Percentiles rank a stretch among this genome's conserved stretches.
phyloP scores from a whole-genome alignment of 306 rosid species.

The Arachis hypogaea region DNA sequence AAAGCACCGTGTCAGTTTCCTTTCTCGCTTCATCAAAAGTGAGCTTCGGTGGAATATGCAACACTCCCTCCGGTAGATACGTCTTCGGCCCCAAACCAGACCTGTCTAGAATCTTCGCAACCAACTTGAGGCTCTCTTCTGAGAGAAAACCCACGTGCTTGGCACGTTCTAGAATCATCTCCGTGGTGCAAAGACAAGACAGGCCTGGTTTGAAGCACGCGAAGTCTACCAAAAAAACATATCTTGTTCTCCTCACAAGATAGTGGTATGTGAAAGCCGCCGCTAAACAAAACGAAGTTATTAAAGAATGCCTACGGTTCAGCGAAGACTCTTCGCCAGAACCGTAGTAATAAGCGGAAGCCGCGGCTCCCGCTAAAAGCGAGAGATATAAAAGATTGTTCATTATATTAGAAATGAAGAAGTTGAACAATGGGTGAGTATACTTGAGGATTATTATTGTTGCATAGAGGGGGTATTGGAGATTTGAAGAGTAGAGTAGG shows the following conservation, averaged over 20 bases:
- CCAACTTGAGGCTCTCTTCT: constrained; percentile 16
- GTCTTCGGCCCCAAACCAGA: constrained; percentile 47
- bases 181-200: constrained; percentile 30
- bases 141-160: constrained; percentile 8
- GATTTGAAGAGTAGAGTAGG: no score
- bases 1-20: constrained; percentile 35
- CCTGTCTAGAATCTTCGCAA: constrained; percentile 35
- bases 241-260: constrained; percentile 16
- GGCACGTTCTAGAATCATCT: constrained; percentile 35
- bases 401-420: background rate
- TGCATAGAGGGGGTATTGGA: background rate
- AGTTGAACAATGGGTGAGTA: background rate
- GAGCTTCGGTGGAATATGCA: constrained; percentile 25
- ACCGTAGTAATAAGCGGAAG: background rate
- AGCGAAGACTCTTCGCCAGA: background rate
- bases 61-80: constrained; percentile 33
- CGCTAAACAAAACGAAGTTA: background rate
- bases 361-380: constrained; percentile 11
- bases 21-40: constrained; percentile 28
- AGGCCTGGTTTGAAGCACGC: constrained; percentile 35
- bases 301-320: background rate
- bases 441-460: constrained; percentile 3
- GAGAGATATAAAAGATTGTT: constrained; percentile 18
- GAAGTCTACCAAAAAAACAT: constrained; percentile 42
- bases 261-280: background rate